Base-by-base conservation (phyloP, 2,329 filamentous ascomycete genomes). In the Sclerotinia nivalis region DNA sequence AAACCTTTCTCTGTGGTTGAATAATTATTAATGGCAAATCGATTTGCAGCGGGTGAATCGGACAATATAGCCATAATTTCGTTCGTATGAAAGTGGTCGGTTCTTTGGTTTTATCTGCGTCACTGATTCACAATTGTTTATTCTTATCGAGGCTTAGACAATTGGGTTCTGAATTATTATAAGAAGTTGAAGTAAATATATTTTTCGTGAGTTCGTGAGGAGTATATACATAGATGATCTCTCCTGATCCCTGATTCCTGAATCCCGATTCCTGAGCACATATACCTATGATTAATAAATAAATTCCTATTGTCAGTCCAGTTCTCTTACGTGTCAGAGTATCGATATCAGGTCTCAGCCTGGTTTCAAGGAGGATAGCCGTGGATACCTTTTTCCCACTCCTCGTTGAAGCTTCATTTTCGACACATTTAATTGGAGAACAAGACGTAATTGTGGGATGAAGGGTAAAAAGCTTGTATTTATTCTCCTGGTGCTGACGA, bases 51-150 rank as follows among this genome's bases (percentile, higher is more conserved):
- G 34, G 56, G 43, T 22, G 40, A 66, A 49, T 69, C 34, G 45
- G 61, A 69, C 37, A 55, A 69, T 31, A 66, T 59, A 50, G 50
- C 60, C 68, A 69, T 69, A 40, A 50, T 54, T 49, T 68, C 40
- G n/a, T 56, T 31, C 25, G 61, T 34, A 43, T 65, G 62, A 10
- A 34, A 9, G 40, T 43, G 40, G 40, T 43, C 62, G 18, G 43
- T 47, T 59, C 40, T 47, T 34, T 43, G 65, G 65, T 47, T 45
- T 67, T 31, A 37, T 45, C 52, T 45, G 28, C 37, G 50, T 34
- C 50, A 67, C 34, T 50, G 49, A 64, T 64, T 64, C n/a, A 52
- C 61, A 37, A 52, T 64, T 5, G 31, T 40, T 40, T 52, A 52
- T 40, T 64, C 47, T 52, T 40, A 40, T 64, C 8, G 31, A 64